phyloP scores from a whole-genome alignment of 2,329 filamentous ascomycete species.

The Pseudocercospora eumusae region DNA sequence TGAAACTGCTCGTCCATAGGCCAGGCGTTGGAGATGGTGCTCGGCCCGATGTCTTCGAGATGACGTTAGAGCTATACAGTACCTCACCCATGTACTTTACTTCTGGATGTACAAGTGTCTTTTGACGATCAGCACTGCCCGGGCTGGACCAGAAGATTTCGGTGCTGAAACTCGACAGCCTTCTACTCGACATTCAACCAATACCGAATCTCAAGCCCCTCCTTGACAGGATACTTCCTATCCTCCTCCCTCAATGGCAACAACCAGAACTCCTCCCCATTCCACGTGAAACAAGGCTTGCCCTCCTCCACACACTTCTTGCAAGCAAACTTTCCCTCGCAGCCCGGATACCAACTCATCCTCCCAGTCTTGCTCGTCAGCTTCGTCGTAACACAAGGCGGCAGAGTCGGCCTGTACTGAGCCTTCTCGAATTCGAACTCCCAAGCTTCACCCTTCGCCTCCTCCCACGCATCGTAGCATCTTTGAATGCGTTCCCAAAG shows the following conservation, averaged over 20 bases:
- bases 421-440: constrained; percentile 28
- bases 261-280: constrained; percentile 31
- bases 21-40: constrained; percentile 3
- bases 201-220: constrained; percentile 30
- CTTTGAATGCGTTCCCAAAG: constrained; percentile 29
- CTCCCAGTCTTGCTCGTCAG: constrained; percentile 22
- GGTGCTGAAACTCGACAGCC: background rate
- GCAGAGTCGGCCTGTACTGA: constrained; percentile 9
- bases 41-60: constrained; percentile 1
- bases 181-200: constrained; percentile 32
- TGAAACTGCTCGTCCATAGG: background rate
- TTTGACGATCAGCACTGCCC: background rate
- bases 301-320: constrained; percentile 29
- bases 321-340: constrained; percentile 33
- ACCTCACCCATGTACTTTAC: background rate
- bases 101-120: background rate
- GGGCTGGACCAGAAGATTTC: background rate
- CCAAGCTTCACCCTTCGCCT: constrained; percentile 29
- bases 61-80: background rate
- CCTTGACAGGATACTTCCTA: constrained; percentile 25
- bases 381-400: constrained; percentile 31
- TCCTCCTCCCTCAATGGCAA: constrained; percentile 35
- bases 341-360: constrained; percentile 29
- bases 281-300: constrained; percentile 31
- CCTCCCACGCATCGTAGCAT: constrained; percentile 29